A percentile compares a stretch with the other conserved stretches of the same genome.
phyloP scores from a whole-genome alignment of 108 stramenopile species.

The Fragilariopsis cylindrus region DNA sequence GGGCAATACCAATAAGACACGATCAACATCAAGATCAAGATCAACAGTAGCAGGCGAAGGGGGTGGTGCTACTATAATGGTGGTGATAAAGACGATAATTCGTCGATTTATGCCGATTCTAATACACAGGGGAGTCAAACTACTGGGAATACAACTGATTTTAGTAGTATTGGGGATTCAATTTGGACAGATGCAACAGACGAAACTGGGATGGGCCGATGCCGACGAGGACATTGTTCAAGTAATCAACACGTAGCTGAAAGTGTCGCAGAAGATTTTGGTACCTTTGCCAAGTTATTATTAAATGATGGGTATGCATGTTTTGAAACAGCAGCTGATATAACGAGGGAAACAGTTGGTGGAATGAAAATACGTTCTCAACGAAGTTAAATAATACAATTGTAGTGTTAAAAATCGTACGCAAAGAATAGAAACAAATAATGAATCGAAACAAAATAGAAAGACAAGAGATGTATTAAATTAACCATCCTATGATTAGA shows the following conservation, averaged over 20 bases:
- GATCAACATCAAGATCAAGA: too few relatives aligned
- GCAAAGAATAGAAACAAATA: too few relatives aligned
- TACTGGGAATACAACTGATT: not conserved
- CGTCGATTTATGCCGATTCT: not conserved
- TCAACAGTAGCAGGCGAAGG: too few relatives aligned
- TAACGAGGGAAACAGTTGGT: slow-evolving; percentile 35
- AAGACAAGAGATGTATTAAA: too few relatives aligned
- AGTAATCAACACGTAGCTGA: slow-evolving; percentile 7
- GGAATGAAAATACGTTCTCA: not conserved
- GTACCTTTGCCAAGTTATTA: slow-evolving; percentile 27
- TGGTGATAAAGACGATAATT: not conserved
- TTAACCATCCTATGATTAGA: not conserved
- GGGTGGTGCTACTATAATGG: not conserved
- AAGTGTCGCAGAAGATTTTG: slow-evolving; percentile 31
- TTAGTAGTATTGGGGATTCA: not conserved
- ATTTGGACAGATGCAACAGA: slow-evolving; percentile 10
- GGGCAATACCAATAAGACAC: not conserved
- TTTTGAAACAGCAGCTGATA: slow-evolving; percentile 22
- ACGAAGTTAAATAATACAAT: too few relatives aligned
- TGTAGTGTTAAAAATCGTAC: not conserved
- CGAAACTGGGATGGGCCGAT: not conserved
- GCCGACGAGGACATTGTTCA: not conserved
- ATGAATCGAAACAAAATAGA: too few relatives aligned
- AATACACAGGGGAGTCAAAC: not conserved
- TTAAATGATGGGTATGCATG: slow-evolving; percentile 37